These are phyloP conservation scores for Lyophyllum atratum DNA, from an alignment of 768 basidiomycete genomes.

Conservation along the genomic window DNA sequence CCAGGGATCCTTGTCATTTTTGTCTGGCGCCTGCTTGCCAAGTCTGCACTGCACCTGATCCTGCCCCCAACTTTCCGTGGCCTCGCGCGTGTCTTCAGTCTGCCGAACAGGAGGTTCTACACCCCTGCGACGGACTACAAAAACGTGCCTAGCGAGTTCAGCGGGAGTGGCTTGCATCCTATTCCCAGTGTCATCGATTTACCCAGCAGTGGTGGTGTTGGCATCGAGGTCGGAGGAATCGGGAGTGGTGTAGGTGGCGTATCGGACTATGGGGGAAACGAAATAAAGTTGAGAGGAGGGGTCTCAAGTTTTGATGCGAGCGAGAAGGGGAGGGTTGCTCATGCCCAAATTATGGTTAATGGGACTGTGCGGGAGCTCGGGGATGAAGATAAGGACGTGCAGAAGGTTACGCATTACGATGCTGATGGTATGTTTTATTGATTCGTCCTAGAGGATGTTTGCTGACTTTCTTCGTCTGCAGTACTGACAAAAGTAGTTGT, in stretches of 20 bases:
- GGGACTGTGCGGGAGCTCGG: slow-evolving; percentile 6
- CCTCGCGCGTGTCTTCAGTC: slow-evolving; percentile 61
- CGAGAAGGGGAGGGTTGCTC: too few species aligned
- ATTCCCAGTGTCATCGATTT: slow-evolving; percentile 90
- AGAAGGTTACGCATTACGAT: slow-evolving; percentile 72
- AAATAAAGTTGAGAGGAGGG: slow-evolving; percentile 62
- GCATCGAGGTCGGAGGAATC: slow-evolving; percentile 47
- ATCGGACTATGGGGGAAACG: slow-evolving; percentile 39
- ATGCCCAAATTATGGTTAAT: neutral
- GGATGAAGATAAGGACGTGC: slow-evolving; percentile 32
- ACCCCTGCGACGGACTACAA: slow-evolving; percentile 90
- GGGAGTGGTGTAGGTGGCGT: slow-evolving; percentile 32
- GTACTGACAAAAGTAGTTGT: slow-evolving; percentile 91
- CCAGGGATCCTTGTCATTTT: slow-evolving; percentile 80
- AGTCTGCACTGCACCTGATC: slow-evolving; percentile 67
- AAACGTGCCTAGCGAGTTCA: slow-evolving; percentile 59
- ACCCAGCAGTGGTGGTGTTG: slow-evolving; percentile 45
- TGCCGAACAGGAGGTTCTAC: slow-evolving; percentile 88
- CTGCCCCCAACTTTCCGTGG: slow-evolving; percentile 87
- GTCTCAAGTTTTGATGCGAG: slow-evolving; percentile 16
- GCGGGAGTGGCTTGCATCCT: slow-evolving; percentile 55
- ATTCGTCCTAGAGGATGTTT: neutral
- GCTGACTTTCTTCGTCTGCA: slow-evolving; percentile 28
- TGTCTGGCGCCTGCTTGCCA: slow-evolving; percentile 85
- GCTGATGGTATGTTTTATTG: slow-evolving; percentile 68